These are phyloP conservation scores for Phoma sp. DNA, from an alignment of 2,329 filamentous ascomycete genomes.

Conservation along the genomic window DNA sequence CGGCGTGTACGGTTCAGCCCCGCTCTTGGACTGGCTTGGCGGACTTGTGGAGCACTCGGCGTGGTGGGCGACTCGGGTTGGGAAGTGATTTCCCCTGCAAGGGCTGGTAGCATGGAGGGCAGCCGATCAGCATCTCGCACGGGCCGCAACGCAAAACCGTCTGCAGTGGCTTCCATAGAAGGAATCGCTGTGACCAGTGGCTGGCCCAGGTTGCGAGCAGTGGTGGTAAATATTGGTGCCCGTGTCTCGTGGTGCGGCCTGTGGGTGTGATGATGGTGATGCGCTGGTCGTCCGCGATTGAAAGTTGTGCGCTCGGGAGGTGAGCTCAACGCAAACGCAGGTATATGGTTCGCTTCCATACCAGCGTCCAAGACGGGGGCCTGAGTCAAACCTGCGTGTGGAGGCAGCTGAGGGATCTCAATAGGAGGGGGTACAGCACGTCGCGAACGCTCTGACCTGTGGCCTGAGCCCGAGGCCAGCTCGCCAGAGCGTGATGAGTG, in stretches of 20 bases:
- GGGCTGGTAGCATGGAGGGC: slow-evolving; percentile 82
- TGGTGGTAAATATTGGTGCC: slow-evolving; percentile 37
- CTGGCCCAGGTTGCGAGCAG: slow-evolving; percentile 61
- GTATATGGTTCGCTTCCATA: slow-evolving; percentile 67
- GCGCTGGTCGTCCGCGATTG: slow-evolving; percentile 60
- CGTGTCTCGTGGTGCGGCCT: slow-evolving; percentile 51
- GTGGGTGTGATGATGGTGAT: slow-evolving; percentile 56
- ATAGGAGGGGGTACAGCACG: slow-evolving; percentile 86
- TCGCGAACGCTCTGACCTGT: slow-evolving; percentile 58
- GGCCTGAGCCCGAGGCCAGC: slow-evolving; percentile 28
- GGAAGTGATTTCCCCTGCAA: slow-evolving; percentile 70
- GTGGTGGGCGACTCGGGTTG: slow-evolving; percentile 75
- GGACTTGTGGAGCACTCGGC: slow-evolving; percentile 41
- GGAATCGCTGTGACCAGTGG: slow-evolving; percentile 71
- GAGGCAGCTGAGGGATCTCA: slow-evolving; percentile 68
- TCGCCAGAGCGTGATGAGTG: slow-evolving; percentile 51
- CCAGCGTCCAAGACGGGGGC: slow-evolving; percentile 55
- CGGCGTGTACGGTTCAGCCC: slow-evolving; percentile 64
- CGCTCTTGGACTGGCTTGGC: slow-evolving; percentile 47
- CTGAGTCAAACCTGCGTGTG: slow-evolving; percentile 33
- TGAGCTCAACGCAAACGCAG: slow-evolving; percentile 70
- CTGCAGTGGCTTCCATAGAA: slow-evolving; percentile 67
- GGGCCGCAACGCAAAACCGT: slow-evolving; percentile 78
- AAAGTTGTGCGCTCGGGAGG: slow-evolving; percentile 74
- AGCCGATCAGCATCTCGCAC: slow-evolving; percentile 84